phyloP scores from a whole-genome alignment of 2,329 filamentous ascomycete genomes.

The Mollisia scopiformis region DNA sequence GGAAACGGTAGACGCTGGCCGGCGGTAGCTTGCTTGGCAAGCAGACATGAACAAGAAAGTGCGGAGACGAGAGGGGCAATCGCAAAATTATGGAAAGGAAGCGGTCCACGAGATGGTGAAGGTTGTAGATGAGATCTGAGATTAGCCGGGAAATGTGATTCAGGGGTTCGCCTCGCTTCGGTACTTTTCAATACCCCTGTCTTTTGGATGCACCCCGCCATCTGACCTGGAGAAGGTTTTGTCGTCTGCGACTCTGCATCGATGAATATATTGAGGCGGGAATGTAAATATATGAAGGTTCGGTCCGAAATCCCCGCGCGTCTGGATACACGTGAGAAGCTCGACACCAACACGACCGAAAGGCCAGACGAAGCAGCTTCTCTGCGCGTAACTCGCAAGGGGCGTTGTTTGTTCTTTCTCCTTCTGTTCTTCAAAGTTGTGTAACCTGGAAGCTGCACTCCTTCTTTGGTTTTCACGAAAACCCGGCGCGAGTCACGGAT shows the following conservation, averaged over 20 bases:
- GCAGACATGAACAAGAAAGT: neutral
- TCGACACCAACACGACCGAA: neutral
- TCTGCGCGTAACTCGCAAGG: neutral
- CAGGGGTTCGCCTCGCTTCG: slow-evolving; percentile 9
- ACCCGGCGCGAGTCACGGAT: too few species aligned
- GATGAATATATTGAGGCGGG: neutral
- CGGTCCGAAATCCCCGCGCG: slow-evolving; percentile 11
- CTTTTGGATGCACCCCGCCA: neutral
- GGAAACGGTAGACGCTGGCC: slow-evolving; percentile 1
- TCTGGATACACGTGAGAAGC: neutral
- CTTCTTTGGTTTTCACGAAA: too few species aligned
- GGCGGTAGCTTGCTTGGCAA: neutral
- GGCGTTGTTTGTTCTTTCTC: neutral
- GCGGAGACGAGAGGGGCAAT: slow-evolving; percentile 6
- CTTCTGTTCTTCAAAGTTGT: neutral
- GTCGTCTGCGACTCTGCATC: neutral
- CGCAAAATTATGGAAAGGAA: neutral
- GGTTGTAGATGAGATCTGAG: neutral
- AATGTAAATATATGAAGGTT: slow-evolving; percentile 6
- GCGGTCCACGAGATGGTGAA: slow-evolving; percentile 1
- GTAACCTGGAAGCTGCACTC: neutral
- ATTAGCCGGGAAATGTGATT: slow-evolving; percentile 1
- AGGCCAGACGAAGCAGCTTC: neutral
- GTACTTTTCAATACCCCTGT: slow-evolving; percentile 6
- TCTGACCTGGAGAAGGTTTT: neutral